Evolutionary conservation across 108 stramenopile genomes (phyloP).

Genomic region (Schizochytrium sp.): DNA sequence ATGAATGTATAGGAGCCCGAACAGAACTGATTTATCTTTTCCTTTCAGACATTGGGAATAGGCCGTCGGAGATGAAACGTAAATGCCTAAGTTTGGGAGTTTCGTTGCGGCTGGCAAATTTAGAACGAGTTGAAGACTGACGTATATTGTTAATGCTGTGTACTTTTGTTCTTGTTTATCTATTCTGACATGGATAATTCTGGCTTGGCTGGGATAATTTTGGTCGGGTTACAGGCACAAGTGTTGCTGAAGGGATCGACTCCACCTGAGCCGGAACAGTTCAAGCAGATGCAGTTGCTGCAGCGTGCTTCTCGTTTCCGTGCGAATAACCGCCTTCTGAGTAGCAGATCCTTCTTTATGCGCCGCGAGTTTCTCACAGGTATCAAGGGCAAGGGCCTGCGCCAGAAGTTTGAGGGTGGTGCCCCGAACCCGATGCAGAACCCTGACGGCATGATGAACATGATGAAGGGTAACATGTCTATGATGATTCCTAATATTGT

Average conservation of each 20-base stretch:
- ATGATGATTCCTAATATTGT: slow-evolving; percentile 98
- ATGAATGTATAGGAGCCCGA: no score
- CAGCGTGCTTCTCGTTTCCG: neutral
- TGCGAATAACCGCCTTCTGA: slow-evolving; percentile 38
- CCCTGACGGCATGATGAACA: slow-evolving; percentile 72
- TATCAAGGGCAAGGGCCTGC: slow-evolving; percentile 17
- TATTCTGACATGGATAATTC: no score
- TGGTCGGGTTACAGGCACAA: neutral
- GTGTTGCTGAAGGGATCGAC: slow-evolving; percentile 26
- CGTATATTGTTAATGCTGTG: no score
- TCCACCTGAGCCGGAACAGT: slow-evolving; percentile 28
- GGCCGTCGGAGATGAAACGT: no score
- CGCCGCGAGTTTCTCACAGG: neutral
- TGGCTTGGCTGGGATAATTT: no score
- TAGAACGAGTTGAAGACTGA: no score
- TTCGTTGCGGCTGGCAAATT: no score
- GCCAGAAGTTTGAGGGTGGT: slow-evolving; percentile 49
- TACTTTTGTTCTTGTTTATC: no score
- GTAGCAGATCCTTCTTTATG: slow-evolving; percentile 5
- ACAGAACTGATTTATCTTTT: no score
- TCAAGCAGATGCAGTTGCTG: slow-evolving; percentile 39
- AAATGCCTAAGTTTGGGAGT: no score
- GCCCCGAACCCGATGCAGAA: slow-evolving; percentile 36
- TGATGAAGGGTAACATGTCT: slow-evolving; percentile 90
- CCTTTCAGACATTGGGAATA: no score